Evolutionary conservation across 192 early-diverging fungal genomes (phyloP).

Genomic region (Coemansia furcata): DNA sequence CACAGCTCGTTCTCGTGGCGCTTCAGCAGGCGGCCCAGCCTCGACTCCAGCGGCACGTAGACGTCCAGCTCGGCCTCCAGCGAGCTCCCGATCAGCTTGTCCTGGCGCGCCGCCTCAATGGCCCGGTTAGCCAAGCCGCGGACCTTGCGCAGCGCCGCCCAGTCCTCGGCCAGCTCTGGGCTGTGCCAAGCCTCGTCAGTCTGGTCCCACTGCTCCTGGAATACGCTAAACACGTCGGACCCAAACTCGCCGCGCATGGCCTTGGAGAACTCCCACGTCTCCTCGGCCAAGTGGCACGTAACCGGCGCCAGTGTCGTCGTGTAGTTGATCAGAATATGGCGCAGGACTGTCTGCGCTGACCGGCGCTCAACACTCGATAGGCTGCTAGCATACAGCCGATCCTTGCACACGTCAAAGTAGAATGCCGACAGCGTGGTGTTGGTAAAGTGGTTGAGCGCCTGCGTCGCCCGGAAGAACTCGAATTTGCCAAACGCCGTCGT

Average conservation of each 20-base stretch:
- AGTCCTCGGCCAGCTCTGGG: conserved; percentile 31
- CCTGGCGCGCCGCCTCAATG: conserved; percentile 46
- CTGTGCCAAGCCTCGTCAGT: conserved; percentile 30
- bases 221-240: conserved; percentile 54
- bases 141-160: conserved; percentile 33
- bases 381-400: conserved; percentile 66
- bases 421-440: conserved; percentile 67
- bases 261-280: conserved; percentile 67
- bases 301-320: conserved; percentile 64
- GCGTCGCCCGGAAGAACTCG: conserved; percentile 65
- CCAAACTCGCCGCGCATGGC: conserved; percentile 34
- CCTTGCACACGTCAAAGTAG: conserved; percentile 81
- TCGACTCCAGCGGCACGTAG: conserved; percentile 24
- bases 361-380: conserved; percentile 46
- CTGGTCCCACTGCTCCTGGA: conserved; percentile 61
- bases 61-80: conserved; percentile 48
- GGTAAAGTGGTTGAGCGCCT: conserved; percentile 65
- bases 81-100: conserved; percentile 42
- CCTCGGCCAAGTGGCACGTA: conserved; percentile 66
- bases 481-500: conserved; percentile 59
- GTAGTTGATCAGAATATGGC: conserved; percentile 64
- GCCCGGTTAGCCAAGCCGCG: conserved; percentile 40
- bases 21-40: conserved; percentile 24
- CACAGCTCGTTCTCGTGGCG: conserved; percentile 20
- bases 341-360: conserved; percentile 65